Evolutionary conservation across 2,329 filamentous ascomycete genomes (phyloP), one percentile per base, ranked within the genome.

Genomic region (Epichloe amarillans): DNA sequence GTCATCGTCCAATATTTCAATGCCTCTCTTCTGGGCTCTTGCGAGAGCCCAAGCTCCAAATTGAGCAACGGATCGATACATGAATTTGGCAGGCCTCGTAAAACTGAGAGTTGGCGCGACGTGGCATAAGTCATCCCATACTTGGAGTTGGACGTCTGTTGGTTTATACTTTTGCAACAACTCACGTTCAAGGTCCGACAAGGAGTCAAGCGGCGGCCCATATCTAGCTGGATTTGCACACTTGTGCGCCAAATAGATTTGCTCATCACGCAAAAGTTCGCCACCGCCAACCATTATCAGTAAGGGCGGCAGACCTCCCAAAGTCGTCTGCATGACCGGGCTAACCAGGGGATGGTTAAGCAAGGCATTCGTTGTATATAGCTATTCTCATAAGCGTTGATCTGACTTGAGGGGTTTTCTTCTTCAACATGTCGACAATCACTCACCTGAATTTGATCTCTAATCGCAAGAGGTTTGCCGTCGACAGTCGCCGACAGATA

Each of bases 101-200:
- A 95, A 97, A 60, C 88, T 95, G n/a, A 97, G 74, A 0, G 90
- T 96, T 1, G 91, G 88, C 0, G 85, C 83, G 5, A 95, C 90
- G 62, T 97, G 91, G 60, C 93, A 97, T 3, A 97, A 72, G 59
- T 95, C 86, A 52, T 97, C 91, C 90, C 91, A 97, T 1, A 97
- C 84, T 64, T 97, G 93, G 2, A 98, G 75, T 63, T 96, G 89
- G 0, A 97, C 91, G 58, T 95, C 80, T 0, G 93, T 98, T 0
- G 89, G 87, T 52, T 81, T 80, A 65, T 88, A 94, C 54, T 76
- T 81, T 37, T 74, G 70, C 15, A 93, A 61, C 12, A 73, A 66
- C 4, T 76, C 73, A 19, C 75, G 74, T 30, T 83, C 82, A 53
- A 76, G 72, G 38, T 83, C 77, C 36, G 83, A 74, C 53, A 93